A percentile compares a stretch with the other conserved stretches of the same genome.
phyloP scores from a whole-genome alignment of 495 filamentous ascomycete species.

The Halenospora varia region DNA sequence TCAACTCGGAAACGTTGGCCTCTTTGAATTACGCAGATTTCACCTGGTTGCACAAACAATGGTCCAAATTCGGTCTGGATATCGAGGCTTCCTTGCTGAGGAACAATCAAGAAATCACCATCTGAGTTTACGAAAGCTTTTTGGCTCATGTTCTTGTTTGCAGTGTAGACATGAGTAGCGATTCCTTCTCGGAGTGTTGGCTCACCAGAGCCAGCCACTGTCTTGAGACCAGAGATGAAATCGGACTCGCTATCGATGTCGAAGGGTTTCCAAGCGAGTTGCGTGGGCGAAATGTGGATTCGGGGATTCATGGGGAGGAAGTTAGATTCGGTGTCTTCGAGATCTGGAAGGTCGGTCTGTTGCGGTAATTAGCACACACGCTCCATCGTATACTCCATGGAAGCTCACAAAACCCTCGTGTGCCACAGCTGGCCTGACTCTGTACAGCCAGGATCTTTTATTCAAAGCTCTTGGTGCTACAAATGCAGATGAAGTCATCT shows the following conservation, averaged over 20 bases:
- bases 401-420: conserved; percentile 51
- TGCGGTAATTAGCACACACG: conserved; percentile 27
- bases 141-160: conserved; percentile 57
- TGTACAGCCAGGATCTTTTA: conserved; percentile 70
- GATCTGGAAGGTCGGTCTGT: conserved; percentile 30
- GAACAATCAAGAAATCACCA: conserved; percentile 67
- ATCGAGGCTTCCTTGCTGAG: conserved; percentile 63
- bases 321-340: conserved; percentile 32
- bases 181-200: conserved; percentile 60
- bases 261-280: conserved; percentile 68
- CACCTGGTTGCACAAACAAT: conserved; percentile 59
- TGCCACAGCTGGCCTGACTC: conserved; percentile 61
- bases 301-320: conserved; percentile 32
- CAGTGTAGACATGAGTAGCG: conserved; percentile 61
- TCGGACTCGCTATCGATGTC: conserved; percentile 48
- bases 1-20: conserved; percentile 62
- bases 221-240: conserved; percentile 59
- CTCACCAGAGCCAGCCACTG: conserved; percentile 64
- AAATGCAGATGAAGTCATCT: conserved; percentile 70
- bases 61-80: conserved; percentile 68
- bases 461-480: conserved; percentile 66
- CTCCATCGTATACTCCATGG: conserved; percentile 29
- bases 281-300: conserved; percentile 57
- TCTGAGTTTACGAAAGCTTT: conserved; percentile 65
- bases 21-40: conserved; percentile 68